Percentiles rank a stretch among this genome's conserved stretches.
Conservation (phyloP, 257 asterid species). For the Thymus quinquecostatus region DNA sequence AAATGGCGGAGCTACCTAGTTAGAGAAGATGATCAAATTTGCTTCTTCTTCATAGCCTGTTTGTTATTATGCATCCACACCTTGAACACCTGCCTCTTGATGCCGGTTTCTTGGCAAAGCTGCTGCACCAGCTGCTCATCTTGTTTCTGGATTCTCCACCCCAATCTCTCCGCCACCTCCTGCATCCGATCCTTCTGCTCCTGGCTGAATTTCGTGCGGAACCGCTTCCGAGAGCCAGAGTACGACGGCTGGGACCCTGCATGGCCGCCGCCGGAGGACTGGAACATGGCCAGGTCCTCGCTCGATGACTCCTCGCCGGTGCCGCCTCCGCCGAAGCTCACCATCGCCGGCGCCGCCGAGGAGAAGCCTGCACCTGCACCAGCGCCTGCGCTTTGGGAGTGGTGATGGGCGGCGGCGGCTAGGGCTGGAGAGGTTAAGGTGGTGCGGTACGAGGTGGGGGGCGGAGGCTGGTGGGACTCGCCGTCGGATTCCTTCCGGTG, state of each 20-base stretch:
- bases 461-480: conserved; percentile 22
- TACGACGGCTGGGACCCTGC: conserved; percentile 25
- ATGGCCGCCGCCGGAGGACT: conserved; percentile 31
- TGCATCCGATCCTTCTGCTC: conserved; percentile 73
- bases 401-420: neutral
- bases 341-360: conserved; percentile 41
- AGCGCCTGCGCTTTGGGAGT: too few relatives aligned
- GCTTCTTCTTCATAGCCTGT: conserved; percentile 71
- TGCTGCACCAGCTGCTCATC: conserved; percentile 63
- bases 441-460: conserved; percentile 20
- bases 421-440: conserved; percentile 27
- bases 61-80: conserved; percentile 92
- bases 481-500: conserved; percentile 63
- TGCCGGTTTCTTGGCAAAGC: conserved; percentile 59
- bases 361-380: neutral
- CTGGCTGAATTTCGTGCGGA: conserved; percentile 67
- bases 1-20: neutral
- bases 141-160: conserved; percentile 76
- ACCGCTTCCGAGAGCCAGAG: conserved; percentile 56
- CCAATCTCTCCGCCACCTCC: conserved; percentile 67
- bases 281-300: conserved; percentile 58
- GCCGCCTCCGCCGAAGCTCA: conserved; percentile 53
- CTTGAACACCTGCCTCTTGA: conserved; percentile 72
- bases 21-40: conserved; percentile 9
- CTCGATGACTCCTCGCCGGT: conserved; percentile 64